Evolutionary conservation across 805 yeast genomes (phyloP).

Genomic region (Wickerhamomyces strasburgensis): DNA sequence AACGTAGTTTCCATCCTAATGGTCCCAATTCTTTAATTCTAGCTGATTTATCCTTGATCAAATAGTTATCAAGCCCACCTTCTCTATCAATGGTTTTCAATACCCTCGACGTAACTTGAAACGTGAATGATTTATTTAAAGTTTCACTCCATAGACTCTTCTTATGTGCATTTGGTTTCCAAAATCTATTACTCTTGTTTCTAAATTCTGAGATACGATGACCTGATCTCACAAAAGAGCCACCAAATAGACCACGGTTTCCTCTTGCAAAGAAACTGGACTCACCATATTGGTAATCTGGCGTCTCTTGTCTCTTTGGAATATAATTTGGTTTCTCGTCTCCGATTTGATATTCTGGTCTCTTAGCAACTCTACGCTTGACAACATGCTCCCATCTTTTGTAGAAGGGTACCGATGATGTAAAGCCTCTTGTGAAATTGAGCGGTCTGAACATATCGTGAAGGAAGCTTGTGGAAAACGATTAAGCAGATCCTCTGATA

Average conservation of each 20-base stretch:
- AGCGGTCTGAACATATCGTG: conserved; percentile 13
- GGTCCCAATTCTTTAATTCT: conserved; percentile 91
- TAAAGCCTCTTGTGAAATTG: conserved; percentile 18
- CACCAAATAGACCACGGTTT: conserved; percentile 88
- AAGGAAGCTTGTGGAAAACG: too few species aligned
- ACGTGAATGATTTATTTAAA: conserved; percentile 44
- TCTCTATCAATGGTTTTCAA: conserved; percentile 84
- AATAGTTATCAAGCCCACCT: conserved; percentile 90
- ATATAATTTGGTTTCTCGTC: conserved; percentile 44
- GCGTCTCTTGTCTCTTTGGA: conserved; percentile 42
- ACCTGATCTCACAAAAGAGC: conserved; percentile 72
- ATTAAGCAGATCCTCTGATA: too few species aligned
- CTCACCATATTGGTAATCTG: conserved; percentile 76
- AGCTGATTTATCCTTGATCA: conserved; percentile 82
- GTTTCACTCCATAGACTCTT: conserved; percentile 83
- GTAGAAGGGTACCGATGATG: conserved; percentile 10
- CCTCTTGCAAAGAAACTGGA: conserved; percentile 75
- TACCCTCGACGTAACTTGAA: conserved; percentile 73
- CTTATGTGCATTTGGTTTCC: conserved; percentile 76
- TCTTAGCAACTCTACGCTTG: conserved; percentile 39
- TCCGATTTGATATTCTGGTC: conserved; percentile 45
- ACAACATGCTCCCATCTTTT: conserved; percentile 43
- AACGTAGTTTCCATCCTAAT: conserved; percentile 86
- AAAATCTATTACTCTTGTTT: conserved; percentile 68
- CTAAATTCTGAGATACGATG: conserved; percentile 72